These are phyloP conservation scores for Phytopythium montanum DNA, from an alignment of 352 stramenopile species.

Conservation along the genomic window DNA sequence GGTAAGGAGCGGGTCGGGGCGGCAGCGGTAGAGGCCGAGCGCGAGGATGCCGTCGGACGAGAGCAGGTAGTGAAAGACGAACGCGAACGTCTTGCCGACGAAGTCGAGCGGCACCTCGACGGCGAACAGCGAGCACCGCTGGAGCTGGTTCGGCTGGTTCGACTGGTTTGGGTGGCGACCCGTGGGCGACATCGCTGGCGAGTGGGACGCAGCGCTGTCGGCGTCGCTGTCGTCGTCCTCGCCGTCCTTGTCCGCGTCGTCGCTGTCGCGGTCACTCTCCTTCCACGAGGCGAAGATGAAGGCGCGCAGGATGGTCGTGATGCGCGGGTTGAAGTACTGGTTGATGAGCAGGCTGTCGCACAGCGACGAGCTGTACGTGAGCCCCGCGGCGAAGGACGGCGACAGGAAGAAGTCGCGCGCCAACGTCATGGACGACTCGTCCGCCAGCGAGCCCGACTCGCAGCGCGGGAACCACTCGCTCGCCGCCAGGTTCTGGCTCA, in stretches of 20 bases:
- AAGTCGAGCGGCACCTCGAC: slow-evolving; percentile 82
- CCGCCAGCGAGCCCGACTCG: slow-evolving; percentile 12
- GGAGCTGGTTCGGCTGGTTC: slow-evolving; percentile 16
- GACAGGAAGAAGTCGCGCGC: slow-evolving; percentile 80
- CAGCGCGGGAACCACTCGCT: slow-evolving; percentile 61
- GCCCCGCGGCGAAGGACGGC: slow-evolving; percentile 72
- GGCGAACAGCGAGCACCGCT: slow-evolving; percentile 76
- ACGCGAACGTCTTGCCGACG: slow-evolving; percentile 76
- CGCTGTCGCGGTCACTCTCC: slow-evolving; percentile 18
- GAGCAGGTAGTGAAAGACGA: slow-evolving; percentile 80
- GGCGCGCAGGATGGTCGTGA: slow-evolving; percentile 84
- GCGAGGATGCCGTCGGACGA: slow-evolving; percentile 78
- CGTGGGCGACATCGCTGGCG: slow-evolving; percentile 23
- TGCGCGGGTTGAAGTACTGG: slow-evolving; percentile 85
- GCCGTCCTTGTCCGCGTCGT: background rate
- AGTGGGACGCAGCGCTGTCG: slow-evolving; percentile 16
- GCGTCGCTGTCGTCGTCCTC: slow-evolving; percentile 8
- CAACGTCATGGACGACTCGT: slow-evolving; percentile 47
- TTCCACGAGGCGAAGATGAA: slow-evolving; percentile 84
- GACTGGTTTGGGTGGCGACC: slow-evolving; percentile 9
- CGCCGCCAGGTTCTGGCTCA: slow-evolving; percentile 65
- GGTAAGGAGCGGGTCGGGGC: slow-evolving; percentile 26
- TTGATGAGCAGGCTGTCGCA: slow-evolving; percentile 88
- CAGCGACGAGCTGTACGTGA: slow-evolving; percentile 83
- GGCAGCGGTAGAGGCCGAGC: slow-evolving; percentile 75